Percentiles rank a stretch among this genome's conserved stretches.
These are phyloP conservation scores for Aspergillus awamori DNA, from an alignment of 2,329 filamentous ascomycete genomes.

Conservation along the genomic window DNA sequence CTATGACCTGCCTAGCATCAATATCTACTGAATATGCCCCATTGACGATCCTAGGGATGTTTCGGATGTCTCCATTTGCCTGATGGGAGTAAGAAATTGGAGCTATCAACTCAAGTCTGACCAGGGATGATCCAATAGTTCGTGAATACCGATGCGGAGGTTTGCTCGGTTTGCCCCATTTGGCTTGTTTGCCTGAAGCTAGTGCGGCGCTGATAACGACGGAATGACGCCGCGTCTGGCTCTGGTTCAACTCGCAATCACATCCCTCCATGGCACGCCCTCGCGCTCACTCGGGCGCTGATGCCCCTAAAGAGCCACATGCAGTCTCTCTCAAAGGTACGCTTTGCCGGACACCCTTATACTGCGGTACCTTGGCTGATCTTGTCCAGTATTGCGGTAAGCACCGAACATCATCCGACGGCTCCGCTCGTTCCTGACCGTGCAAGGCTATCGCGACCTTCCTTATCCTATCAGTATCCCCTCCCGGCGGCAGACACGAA, in stretches of 20 bases:
- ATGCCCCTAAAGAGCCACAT: conserved; percentile 70
- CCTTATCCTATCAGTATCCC: conserved; percentile 48
- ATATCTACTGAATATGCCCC: neutral
- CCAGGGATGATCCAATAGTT: too few species aligned
- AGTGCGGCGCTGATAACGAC: conserved; percentile 18
- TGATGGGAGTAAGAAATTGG: neutral
- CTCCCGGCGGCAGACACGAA: conserved; percentile 51
- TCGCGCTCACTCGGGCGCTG: conserved; percentile 46
- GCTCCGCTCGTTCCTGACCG: conserved; percentile 20
- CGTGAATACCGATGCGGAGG: conserved; percentile 20
- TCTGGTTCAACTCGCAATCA: neutral
- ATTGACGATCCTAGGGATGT: too few species aligned
- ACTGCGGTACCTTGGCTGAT: conserved; percentile 24
- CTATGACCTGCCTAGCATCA: too few species aligned
- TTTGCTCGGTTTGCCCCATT: conserved; percentile 32
- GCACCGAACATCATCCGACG: conserved; percentile 9
- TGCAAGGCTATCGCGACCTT: conserved; percentile 73
- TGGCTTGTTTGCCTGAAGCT: conserved; percentile 25
- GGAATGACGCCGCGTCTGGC: conserved; percentile 5
- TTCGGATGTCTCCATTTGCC: neutral
- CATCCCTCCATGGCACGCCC: conserved; percentile 43
- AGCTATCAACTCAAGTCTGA: neutral
- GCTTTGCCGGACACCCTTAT: conserved; percentile 15
- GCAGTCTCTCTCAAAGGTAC: conserved; percentile 73
- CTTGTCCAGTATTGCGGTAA: conserved; percentile 43